A percentile compares a stretch with the other conserved stretches of the same genome.
phyloP scores from a whole-genome alignment of 148 eudicot species.

The Cornus controversa region DNA sequence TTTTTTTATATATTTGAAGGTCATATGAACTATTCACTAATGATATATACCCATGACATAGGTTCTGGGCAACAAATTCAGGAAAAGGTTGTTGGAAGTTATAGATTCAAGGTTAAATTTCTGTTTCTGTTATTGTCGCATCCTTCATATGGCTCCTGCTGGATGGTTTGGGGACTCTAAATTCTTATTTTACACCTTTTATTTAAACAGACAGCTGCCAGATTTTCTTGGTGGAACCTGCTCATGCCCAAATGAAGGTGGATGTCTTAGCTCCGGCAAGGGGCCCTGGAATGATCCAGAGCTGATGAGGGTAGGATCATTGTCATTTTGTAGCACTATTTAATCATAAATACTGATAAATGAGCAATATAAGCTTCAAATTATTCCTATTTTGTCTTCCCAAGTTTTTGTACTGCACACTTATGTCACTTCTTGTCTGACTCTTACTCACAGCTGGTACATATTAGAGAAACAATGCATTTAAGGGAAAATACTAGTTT shows the following conservation, averaged over 20 bases:
- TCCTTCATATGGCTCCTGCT: conserved; percentile 2
- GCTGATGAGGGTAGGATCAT: conserved; percentile 74
- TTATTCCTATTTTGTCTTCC: conserved; percentile 1
- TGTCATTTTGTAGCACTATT: neutral
- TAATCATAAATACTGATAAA: neutral
- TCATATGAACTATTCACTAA: neutral
- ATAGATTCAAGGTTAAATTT: conserved; percentile 64
- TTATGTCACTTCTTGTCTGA: neutral
- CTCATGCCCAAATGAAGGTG: conserved; percentile 69
- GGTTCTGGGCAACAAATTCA: conserved; percentile 86
- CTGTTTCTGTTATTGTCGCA: conserved; percentile 8
- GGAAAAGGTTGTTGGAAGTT: conserved; percentile 63
- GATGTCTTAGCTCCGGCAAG: conserved; percentile 83
- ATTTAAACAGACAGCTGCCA: conserved; percentile 77
- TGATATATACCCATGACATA: conserved; percentile 28
- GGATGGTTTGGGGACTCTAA: neutral
- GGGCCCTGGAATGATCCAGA: conserved; percentile 97
- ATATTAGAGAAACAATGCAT: conserved; percentile 53
- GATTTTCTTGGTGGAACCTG: conserved; percentile 91
- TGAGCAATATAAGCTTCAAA: neutral
- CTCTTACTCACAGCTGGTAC: conserved; percentile 58
- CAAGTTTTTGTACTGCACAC: neutral
- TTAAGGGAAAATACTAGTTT: conserved; percentile 53
- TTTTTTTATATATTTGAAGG: neutral
- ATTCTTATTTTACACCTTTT: conserved; percentile 18